Evolutionary conservation across 2,329 filamentous ascomycete genomes (phyloP).

Genomic region (Didymellaceae sp.): DNA sequence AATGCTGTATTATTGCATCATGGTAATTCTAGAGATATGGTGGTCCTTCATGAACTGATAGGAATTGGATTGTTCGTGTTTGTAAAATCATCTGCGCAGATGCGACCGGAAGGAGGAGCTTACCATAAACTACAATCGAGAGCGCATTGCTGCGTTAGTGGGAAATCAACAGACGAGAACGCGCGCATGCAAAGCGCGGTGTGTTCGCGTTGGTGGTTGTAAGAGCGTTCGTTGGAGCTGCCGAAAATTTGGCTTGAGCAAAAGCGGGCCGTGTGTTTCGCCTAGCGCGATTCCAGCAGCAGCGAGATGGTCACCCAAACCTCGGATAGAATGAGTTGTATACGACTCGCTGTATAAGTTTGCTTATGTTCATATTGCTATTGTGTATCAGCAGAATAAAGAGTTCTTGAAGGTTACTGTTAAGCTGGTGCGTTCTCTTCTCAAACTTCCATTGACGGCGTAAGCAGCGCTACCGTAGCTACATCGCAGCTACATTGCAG

Average conservation of each 20-base stretch:
- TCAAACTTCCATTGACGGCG: no score
- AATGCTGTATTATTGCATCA: slow-evolving; percentile 51
- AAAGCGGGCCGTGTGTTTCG: slow-evolving; percentile 11
- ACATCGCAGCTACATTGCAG: no score
- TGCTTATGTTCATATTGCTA: no score
- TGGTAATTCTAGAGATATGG: slow-evolving; percentile 63
- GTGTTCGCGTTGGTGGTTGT: slow-evolving; percentile 18
- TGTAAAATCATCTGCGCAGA: slow-evolving; percentile 51
- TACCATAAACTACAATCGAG: slow-evolving; percentile 19
- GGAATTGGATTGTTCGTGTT: slow-evolving; percentile 64
- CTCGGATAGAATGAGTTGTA: neutral
- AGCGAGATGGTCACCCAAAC: slow-evolving; percentile 11
- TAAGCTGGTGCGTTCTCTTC: no score
- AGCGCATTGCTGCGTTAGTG: slow-evolving; percentile 24
- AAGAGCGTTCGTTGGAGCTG: slow-evolving; percentile 21
- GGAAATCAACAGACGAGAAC: slow-evolving; percentile 10
- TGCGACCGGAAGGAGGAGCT: slow-evolving; percentile 16
- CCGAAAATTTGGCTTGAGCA: slow-evolving; percentile 33
- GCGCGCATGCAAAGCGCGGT: slow-evolving; percentile 26
- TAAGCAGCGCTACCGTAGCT: no score
- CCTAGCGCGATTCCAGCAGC: slow-evolving; percentile 5
- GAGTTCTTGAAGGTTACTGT: no score
- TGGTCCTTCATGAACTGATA: slow-evolving; percentile 61
- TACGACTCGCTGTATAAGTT: no score
- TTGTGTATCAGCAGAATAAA: no score